phyloP scores from a whole-genome alignment of 2,329 filamentous ascomycete species.

The Trichoderma lentiforme region DNA sequence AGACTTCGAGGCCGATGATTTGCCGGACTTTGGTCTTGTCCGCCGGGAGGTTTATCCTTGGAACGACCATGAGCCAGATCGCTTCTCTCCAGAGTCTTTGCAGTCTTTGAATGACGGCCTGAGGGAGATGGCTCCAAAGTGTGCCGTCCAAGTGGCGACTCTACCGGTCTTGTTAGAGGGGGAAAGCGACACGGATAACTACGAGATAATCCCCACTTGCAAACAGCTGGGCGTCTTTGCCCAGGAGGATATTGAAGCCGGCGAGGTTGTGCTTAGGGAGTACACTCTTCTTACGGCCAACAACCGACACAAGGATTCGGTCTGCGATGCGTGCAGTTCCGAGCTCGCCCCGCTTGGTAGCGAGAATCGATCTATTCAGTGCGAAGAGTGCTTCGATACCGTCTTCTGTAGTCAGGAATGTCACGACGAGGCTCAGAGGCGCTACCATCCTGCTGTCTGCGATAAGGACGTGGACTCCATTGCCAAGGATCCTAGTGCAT shows the following conservation, averaged over 20 bases:
- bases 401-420: slow-evolving; percentile 64
- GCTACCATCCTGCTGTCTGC: slow-evolving; percentile 64
- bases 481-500: slow-evolving; percentile 59
- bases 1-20: slow-evolving; percentile 49
- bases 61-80: slow-evolving; percentile 66
- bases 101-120: slow-evolving; percentile 69
- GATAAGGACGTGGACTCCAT: slow-evolving; percentile 64
- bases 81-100: slow-evolving; percentile 67
- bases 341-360: slow-evolving; percentile 60
- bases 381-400: slow-evolving; percentile 60
- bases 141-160: slow-evolving; percentile 71
- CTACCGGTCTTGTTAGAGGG: slow-evolving; percentile 67
- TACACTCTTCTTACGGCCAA: slow-evolving; percentile 85
- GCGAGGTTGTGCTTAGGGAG: slow-evolving; percentile 75
- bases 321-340: slow-evolving; percentile 86
- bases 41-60: slow-evolving; percentile 69
- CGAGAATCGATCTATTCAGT: slow-evolving; percentile 48
- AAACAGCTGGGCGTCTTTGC: slow-evolving; percentile 89
- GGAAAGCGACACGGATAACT: slow-evolving; percentile 48
- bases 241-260: slow-evolving; percentile 71
- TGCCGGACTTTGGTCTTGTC: slow-evolving; percentile 68
- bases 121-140: slow-evolving; percentile 69
- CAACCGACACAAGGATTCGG: slow-evolving; percentile 78
- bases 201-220: slow-evolving; percentile 55
- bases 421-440: slow-evolving; percentile 52